Evolutionary conservation across 305 asterid species (phyloP), one percentile per base, ranked within the genome.

Genomic region (Solanum hybrid): DNA sequence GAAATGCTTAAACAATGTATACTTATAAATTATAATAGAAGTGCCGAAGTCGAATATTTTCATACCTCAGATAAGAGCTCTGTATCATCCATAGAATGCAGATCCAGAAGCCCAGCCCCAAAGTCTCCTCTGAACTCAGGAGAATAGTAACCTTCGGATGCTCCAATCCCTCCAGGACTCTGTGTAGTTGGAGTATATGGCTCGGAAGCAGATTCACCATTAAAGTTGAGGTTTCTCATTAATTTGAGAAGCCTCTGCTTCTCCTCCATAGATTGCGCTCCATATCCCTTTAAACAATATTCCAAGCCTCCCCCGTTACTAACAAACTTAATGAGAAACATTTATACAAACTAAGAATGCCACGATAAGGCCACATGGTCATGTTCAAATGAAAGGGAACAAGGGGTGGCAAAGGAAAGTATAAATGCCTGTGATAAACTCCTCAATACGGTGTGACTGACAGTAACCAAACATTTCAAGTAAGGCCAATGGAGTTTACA

Each of bases 201-300:
- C 94, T 97, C 98, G 1, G 98, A 95, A 90, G 93, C 97, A 92
- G 93, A 93, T 91, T 98, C 99, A 64, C 98, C 97, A 86, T 94
- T 95, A 88, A 98, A 95, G 91, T 96, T 96, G 91, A 97, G 96
- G 92, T 95, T 97, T 93, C 99, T 95, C 99, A 97, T 98, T 92
- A 96, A 90, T 93, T 95, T 98, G 91, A 94, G 94, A 92, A 98
- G 95, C 93, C 98, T 96, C 93, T 98, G 99, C 88, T 97, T 98
- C 96, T 98, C 99, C 90, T 98, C 99, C 28, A 96, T 96, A 84
- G 99, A 96, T 89, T 98, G 99, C 24, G 97, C 96, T 91, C 98
- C 99, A 90, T 98, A 96, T 46, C 99, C 99, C 99, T 97, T 93
- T 92, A 94, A 83, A 90, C 82, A 93, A 89, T 74, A 90, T 75